Evolutionary conservation across 306 rosid species (phyloP).

Genomic region (Comarum palustre): DNA sequence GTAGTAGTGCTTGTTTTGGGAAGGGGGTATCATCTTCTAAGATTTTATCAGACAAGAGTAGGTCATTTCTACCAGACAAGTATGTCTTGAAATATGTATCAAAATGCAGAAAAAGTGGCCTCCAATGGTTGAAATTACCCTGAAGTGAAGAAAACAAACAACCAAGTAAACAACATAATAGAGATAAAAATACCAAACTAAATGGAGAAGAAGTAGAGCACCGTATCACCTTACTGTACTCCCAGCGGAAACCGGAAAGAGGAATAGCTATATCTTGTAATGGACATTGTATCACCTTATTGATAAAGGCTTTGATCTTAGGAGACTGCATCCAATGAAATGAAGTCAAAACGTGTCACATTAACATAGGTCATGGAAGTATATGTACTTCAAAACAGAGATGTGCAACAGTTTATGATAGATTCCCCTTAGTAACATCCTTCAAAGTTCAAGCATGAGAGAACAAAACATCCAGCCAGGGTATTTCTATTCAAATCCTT

Average conservation of each 20-base stretch:
- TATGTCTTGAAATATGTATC: conserved; percentile 91
- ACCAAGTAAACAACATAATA: conserved; percentile 22
- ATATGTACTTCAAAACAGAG: not conserved
- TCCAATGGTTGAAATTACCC: conserved; percentile 99
- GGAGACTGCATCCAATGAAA: conserved; percentile 70
- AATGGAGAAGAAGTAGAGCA: conserved; percentile 12
- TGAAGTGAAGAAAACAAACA: conserved; percentile 29
- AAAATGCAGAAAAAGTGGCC: conserved; percentile 84
- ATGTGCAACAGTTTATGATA: not conserved
- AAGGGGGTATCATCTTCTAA: conserved; percentile 78
- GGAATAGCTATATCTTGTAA: conserved; percentile 90
- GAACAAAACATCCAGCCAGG: not conserved
- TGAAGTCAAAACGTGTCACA: conserved; percentile 10
- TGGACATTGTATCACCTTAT: conserved; percentile 89
- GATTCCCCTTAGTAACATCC: not conserved
- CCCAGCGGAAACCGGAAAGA: conserved; percentile 95
- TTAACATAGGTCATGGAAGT: not conserved
- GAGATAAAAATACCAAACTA: conserved; percentile 6
- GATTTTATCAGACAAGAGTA: conserved; percentile 70
- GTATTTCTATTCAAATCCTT: not conserved
- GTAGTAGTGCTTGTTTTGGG: conserved; percentile 83
- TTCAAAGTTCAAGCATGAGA: not conserved
- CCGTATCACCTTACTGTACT: conserved; percentile 72
- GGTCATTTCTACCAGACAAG: conserved; percentile 77
- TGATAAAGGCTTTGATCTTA: conserved; percentile 79